Percentiles rank a stretch among this genome's conserved stretches.
phyloP scores from a whole-genome alignment of 2,329 filamentous ascomycete species.

The Fusarium hainanense region DNA sequence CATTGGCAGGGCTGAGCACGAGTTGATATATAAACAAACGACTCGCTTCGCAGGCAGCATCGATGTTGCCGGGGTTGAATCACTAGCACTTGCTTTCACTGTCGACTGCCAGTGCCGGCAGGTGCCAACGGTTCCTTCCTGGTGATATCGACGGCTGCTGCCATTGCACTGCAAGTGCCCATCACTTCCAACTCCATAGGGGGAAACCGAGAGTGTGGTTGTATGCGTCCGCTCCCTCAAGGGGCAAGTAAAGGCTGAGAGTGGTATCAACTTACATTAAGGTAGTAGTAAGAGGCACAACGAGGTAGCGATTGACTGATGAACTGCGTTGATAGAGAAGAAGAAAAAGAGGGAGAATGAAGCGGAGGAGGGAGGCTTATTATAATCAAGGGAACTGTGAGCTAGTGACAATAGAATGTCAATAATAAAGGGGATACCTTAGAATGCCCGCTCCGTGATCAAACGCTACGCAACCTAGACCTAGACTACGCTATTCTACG shows the following conservation, averaged over 20 bases:
- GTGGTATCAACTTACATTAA: constrained; percentile 37
- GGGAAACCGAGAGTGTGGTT: neutral
- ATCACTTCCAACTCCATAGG: constrained; percentile 1
- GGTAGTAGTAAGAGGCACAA: constrained; percentile 37
- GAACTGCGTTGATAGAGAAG: constrained; percentile 37
- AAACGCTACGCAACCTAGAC: constrained; percentile 11
- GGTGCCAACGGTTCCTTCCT: neutral
- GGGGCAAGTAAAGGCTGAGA: neutral
- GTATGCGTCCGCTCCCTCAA: constrained; percentile 3
- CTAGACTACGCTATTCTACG: constrained; percentile 1
- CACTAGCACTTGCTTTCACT: neutral
- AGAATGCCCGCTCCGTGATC: neutral
- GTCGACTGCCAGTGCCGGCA: constrained; percentile 1
- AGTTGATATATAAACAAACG: constrained; percentile 2
- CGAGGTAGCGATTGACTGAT: constrained; percentile 39
- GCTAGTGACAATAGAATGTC: constrained; percentile 26
- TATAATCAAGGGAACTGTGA: constrained; percentile 38
- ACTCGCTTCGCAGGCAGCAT: neutral
- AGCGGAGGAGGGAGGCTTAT: constrained; percentile 37
- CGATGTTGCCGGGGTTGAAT: neutral
- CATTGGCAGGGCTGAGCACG: neutral
- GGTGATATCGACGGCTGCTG: neutral
- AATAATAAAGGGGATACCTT: constrained; percentile 31
- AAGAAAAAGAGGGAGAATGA: constrained; percentile 16
- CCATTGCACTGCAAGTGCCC: neutral